A percentile compares a stretch with the other conserved stretches of the same genome.
Conservation (phyloP, 2,329 filamentous ascomycete genomes). For the Stagonosporopsis tanaceti region DNA sequence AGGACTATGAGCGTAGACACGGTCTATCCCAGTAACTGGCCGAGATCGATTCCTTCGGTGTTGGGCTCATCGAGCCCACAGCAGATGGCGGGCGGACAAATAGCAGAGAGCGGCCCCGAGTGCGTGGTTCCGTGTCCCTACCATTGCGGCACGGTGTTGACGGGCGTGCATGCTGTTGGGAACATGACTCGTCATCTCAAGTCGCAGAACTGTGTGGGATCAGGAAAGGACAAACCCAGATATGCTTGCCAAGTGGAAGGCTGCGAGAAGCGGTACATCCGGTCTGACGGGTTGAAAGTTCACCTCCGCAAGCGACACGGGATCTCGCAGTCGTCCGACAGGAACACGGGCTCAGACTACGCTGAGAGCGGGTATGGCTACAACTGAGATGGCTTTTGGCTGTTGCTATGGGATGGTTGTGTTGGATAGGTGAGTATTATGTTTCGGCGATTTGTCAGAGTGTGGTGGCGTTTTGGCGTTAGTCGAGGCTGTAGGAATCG, state of each 20-base stretch:
- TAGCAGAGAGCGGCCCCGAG: slow-evolving; percentile 2
- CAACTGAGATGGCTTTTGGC: not conserved
- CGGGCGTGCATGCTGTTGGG: slow-evolving; percentile 36
- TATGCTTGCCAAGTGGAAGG: slow-evolving; percentile 27
- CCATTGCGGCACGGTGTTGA: slow-evolving; percentile 32
- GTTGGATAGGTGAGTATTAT: not conserved
- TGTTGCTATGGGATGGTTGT: too few relatives aligned
- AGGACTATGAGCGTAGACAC: not conserved
- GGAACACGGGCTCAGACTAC: slow-evolving; percentile 1
- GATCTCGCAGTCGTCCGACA: slow-evolving; percentile 15
- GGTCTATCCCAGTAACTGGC: not conserved
- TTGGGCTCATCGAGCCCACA: not conserved
- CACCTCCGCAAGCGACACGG: slow-evolving; percentile 29
- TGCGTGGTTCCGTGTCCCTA: slow-evolving; percentile 30
- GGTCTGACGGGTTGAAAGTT: slow-evolving; percentile 37
- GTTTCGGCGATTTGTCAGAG: too few relatives aligned
- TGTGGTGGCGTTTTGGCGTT: too few relatives aligned
- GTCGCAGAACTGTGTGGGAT: slow-evolving; percentile 31
- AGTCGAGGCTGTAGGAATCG: too few relatives aligned
- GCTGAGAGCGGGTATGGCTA: slow-evolving; percentile 5
- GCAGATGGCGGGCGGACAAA: not conserved
- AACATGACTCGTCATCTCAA: slow-evolving; percentile 42
- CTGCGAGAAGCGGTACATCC: slow-evolving; percentile 35
- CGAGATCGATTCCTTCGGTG: not conserved
- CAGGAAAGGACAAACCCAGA: slow-evolving; percentile 22